A percentile compares a stretch with the other conserved stretches of the same genome.
Evolutionary conservation across 2,329 filamentous ascomycete genomes (phyloP).

Genomic region (Nemania abortiva): DNA sequence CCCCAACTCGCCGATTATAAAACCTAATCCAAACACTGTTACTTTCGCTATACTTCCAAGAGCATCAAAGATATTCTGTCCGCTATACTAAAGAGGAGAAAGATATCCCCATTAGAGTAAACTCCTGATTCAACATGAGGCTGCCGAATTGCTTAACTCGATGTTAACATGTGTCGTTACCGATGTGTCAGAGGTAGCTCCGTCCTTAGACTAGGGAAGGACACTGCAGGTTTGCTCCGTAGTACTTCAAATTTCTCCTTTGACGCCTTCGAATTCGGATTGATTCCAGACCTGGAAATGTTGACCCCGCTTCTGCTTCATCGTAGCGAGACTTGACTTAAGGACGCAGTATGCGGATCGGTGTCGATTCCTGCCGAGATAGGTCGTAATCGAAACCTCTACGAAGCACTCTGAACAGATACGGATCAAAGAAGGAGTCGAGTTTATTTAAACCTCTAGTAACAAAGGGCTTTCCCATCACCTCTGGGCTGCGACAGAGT

Average conservation of each 20-base stretch:
- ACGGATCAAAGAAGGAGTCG: not conserved
- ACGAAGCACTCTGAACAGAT: not conserved
- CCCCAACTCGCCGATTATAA: not conserved
- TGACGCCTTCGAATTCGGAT: no score
- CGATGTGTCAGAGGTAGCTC: not conserved
- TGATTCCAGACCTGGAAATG: no score
- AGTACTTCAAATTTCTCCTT: no score
- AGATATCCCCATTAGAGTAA: not conserved
- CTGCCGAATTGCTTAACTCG: not conserved
- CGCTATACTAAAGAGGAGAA: not conserved
- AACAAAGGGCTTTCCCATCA: not conserved
- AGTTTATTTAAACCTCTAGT: rapidly evolving
- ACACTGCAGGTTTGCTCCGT: no score
- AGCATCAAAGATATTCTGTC: not conserved
- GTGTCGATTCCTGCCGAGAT: no score
- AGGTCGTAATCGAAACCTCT: constrained; percentile 8
- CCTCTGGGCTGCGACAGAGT: not conserved
- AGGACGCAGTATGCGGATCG: no score
- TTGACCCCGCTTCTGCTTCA: no score
- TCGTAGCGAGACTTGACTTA: no score
- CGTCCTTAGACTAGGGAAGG: no score
- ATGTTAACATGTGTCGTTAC: not conserved
- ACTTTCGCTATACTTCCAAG: not conserved
- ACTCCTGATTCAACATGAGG: not conserved
- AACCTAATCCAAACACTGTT: not conserved